Percentiles rank a stretch among this genome's conserved stretches.
These are phyloP conservation scores for Erythrophleum ivorense DNA, from an alignment of 331 rosid species.

Conservation along the genomic window DNA sequence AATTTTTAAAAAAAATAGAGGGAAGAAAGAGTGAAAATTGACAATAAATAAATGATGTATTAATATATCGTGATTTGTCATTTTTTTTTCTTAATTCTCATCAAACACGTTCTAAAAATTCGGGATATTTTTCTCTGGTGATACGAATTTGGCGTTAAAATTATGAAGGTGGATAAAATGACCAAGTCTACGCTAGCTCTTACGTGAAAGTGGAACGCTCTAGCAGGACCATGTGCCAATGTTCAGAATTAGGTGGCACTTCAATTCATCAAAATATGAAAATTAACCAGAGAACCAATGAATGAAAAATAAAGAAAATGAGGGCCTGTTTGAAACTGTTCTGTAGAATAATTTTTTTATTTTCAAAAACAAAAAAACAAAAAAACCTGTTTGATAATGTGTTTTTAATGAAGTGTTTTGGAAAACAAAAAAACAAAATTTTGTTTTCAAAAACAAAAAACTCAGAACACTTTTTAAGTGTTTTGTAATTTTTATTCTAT, in stretches of 20 bases:
- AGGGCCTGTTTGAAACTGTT: no score
- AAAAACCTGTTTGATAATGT: no score
- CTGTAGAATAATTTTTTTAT: no score
- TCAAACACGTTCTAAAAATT: background rate
- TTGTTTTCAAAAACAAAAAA: no score
- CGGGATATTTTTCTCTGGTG: background rate
- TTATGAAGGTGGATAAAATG: background rate
- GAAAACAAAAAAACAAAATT: no score
- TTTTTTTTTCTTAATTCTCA: background rate
- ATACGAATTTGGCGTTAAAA: background rate
- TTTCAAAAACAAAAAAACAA: no score
- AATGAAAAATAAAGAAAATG: background rate
- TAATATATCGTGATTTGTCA: background rate
- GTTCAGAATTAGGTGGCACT: conserved; percentile 28
- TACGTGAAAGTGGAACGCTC: background rate
- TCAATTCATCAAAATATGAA: conserved; percentile 4
- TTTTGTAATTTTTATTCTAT: no score
- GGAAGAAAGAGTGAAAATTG: no score
- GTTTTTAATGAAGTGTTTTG: no score
- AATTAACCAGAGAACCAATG: conserved; percentile 3
- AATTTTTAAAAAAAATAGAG: no score
- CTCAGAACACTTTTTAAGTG: no score
- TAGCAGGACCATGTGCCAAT: conserved; percentile 21
- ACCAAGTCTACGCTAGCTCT: background rate
- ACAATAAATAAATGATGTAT: no score